Evolutionary conservation across 257 asterid species (phyloP).

Genomic region (Gentiana dahurica): DNA sequence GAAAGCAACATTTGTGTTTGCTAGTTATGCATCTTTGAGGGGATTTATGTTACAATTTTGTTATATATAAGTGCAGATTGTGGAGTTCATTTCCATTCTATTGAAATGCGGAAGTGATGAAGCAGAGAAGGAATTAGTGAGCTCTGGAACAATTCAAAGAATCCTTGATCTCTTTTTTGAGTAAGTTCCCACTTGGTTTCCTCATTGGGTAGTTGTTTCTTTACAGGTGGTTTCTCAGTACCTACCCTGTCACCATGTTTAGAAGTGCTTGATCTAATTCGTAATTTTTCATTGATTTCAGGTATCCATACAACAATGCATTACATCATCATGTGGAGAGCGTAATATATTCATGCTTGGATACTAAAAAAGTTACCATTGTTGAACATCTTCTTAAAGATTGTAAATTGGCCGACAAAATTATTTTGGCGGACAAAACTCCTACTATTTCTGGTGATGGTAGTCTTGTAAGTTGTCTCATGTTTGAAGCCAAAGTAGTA

Average conservation of each 20-base stretch:
- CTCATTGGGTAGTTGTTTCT: not conserved
- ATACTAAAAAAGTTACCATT: slow-evolving; percentile 48
- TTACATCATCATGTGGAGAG: slow-evolving; percentile 96
- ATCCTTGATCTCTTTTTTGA: slow-evolving; percentile 85
- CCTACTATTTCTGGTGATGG: slow-evolving; percentile 48
- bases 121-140: slow-evolving; percentile 71
- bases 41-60: too few species aligned
- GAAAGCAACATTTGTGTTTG: too few species aligned
- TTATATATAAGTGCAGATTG: slow-evolving; percentile 38
- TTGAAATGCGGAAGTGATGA: slow-evolving; percentile 77
- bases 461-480: slow-evolving; percentile 36
- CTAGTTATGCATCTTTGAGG: too few species aligned
- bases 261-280: not conserved
- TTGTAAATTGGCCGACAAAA: slow-evolving; percentile 56
- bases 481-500: not conserved
- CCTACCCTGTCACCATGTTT: not conserved
- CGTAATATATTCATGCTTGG: slow-evolving; percentile 77
- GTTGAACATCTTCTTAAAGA: slow-evolving; percentile 65
- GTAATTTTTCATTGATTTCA: slow-evolving; percentile 14
- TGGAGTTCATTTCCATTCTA: slow-evolving; percentile 75
- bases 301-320: slow-evolving; percentile 92
- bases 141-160: slow-evolving; percentile 77
- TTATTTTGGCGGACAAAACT: slow-evolving; percentile 60
- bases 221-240: not conserved
- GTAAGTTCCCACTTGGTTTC: slow-evolving; percentile 26